These are phyloP conservation scores for Jaapia argillacea DNA, from an alignment of 768 basidiomycete genomes.

Conservation along the genomic window DNA sequence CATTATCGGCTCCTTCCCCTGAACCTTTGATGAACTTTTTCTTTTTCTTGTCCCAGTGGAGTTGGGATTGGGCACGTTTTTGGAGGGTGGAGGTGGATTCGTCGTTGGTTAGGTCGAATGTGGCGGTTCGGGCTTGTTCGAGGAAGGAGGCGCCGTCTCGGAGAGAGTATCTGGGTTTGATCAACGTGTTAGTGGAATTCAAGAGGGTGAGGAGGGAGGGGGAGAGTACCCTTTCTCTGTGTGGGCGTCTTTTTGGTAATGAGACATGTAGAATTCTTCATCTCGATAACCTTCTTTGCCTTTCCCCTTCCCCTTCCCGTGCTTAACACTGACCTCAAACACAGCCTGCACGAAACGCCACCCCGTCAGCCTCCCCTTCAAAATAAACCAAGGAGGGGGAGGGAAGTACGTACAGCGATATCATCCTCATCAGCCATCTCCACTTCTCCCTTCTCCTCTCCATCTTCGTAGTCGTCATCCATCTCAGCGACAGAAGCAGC, in stretches of 20 bases:
- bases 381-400: constrained; percentile 5
- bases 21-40: constrained; percentile 88
- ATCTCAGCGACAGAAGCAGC: constrained; percentile 20
- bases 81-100: constrained; percentile 52
- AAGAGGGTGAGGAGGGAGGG: not conserved
- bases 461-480: constrained; percentile 24
- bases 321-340: constrained; percentile 50
- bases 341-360: constrained; percentile 45
- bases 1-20: constrained; percentile 81
- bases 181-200: not conserved
- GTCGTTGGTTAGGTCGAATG: constrained; percentile 80
- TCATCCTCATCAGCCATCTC: constrained; percentile 78
- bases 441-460: constrained; percentile 22
- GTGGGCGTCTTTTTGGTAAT: constrained; percentile 78
- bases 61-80: constrained; percentile 50
- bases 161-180: constrained; percentile 64
- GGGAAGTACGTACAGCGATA: constrained; percentile 43
- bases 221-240: constrained; percentile 82
- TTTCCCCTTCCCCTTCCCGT: constrained; percentile 32
- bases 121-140: constrained; percentile 68
- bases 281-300: constrained; percentile 53
- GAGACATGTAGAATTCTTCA: constrained; percentile 83
- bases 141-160: constrained; percentile 82
- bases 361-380: constrained; percentile 2
- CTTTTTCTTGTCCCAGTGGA: constrained; percentile 94